Conservation (phyloP, 1,284 basidiomycete genomes). For the Lignosus rhinocerotis region DNA sequence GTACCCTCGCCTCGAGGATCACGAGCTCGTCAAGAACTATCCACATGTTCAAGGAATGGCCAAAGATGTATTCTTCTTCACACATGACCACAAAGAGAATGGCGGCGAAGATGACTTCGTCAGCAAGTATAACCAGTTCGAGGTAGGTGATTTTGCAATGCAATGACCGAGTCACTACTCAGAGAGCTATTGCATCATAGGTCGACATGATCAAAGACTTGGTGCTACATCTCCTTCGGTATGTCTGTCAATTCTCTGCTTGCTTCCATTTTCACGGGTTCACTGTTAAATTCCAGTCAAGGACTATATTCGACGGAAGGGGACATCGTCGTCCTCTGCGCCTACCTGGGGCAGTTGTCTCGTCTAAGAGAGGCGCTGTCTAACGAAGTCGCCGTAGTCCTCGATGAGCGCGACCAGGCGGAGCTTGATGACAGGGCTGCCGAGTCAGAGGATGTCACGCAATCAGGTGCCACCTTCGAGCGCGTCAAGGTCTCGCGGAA, state of each 20-base stretch:
- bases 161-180: neutral
- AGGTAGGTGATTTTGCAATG: slow-evolving; percentile 42
- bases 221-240: slow-evolving; percentile 63
- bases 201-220: slow-evolving; percentile 71
- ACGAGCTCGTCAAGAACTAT: slow-evolving; percentile 50
- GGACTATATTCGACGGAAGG: slow-evolving; percentile 39
- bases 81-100: slow-evolving; percentile 55
- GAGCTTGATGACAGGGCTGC: slow-evolving; percentile 48
- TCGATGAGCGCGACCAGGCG: slow-evolving; percentile 70
- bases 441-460: slow-evolving; percentile 35
- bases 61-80: slow-evolving; percentile 60
- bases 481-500: slow-evolving; percentile 41
- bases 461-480: slow-evolving; percentile 24
- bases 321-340: slow-evolving; percentile 74
- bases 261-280: neutral
- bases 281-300: slow-evolving; percentile 28
- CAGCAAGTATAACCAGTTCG: slow-evolving; percentile 65
- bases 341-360: slow-evolving; percentile 72
- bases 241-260: neutral
- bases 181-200: slow-evolving; percentile 25
- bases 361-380: slow-evolving; percentile 47
- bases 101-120: slow-evolving; percentile 56
- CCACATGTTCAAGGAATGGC: slow-evolving; percentile 55
- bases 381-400: slow-evolving; percentile 54
- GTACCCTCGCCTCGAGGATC: slow-evolving; percentile 60